These are phyloP conservation scores for Boletus rufocinnamomeus DNA, from an alignment of 768 basidiomycete genomes.

Conservation along the genomic window DNA sequence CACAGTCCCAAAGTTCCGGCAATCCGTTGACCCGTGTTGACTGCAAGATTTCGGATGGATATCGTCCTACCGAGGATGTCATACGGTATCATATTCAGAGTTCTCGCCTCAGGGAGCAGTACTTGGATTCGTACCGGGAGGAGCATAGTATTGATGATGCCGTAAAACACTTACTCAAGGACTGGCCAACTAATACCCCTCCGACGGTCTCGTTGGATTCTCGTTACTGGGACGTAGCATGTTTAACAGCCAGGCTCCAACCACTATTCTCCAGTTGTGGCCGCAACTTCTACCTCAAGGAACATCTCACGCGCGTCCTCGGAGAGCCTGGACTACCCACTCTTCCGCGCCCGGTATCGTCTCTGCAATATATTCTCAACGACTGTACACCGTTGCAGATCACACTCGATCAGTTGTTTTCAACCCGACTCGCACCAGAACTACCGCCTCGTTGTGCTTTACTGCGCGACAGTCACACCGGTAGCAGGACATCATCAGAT, in stretches of 20 bases:
- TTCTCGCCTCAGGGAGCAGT: background rate
- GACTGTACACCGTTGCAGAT: background rate
- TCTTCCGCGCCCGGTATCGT: too few species aligned
- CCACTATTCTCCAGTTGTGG: slow-evolving; percentile 6
- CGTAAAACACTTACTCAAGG: slow-evolving; percentile 1
- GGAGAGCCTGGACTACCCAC: background rate
- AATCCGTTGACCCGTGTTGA: background rate
- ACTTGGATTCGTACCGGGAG: background rate
- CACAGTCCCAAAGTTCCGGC: background rate
- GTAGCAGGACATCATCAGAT: too few species aligned
- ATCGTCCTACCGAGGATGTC: slow-evolving; percentile 1
- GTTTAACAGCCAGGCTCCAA: background rate
- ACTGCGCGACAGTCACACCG: too few species aligned
- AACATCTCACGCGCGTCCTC: background rate
- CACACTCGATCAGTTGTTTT: too few species aligned
- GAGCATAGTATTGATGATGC: background rate
- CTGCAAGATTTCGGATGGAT: slow-evolving; percentile 16
- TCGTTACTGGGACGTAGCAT: background rate
- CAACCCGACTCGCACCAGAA: too few species aligned
- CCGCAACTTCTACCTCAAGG: slow-evolving; percentile 8
- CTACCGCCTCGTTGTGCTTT: too few species aligned
- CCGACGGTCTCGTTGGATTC: background rate
- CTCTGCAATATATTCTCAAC: background rate
- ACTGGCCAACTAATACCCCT: slow-evolving; percentile 15
- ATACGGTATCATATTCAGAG: background rate